These are phyloP conservation scores for Meira nashicola DNA, from an alignment of 1,284 basidiomycete species.

Conservation along the genomic window DNA sequence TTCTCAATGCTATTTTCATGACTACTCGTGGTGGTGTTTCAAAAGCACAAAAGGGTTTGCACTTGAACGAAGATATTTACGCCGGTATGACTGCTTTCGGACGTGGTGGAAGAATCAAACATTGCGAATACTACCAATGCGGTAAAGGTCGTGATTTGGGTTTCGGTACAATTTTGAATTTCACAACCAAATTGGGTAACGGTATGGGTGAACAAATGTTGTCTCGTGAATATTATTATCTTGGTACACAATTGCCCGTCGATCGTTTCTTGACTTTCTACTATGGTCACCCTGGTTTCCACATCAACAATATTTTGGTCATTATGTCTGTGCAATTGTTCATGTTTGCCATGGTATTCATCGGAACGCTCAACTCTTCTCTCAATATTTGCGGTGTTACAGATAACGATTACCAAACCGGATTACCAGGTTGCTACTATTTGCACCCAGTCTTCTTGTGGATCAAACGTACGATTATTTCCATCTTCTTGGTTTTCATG, in stretches of 20 bases:
- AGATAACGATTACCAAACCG: constrained; percentile 49
- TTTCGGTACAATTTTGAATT: constrained; percentile 97
- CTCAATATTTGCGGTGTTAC: constrained; percentile 45
- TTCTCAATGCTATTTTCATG: constrained; percentile 97
- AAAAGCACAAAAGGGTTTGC: constrained; percentile 96
- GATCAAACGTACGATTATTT: constrained; percentile 53
- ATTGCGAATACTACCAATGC: constrained; percentile 95
- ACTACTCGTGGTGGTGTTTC: constrained; percentile 95
- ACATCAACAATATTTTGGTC: constrained; percentile 95
- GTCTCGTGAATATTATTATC: constrained; percentile 96
- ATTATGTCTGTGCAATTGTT: constrained; percentile 52
- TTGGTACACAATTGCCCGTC: constrained; percentile 96
- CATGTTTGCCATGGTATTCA: constrained; percentile 52
- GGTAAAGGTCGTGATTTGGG: constrained; percentile 98
- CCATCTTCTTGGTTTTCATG: constrained; percentile 53
- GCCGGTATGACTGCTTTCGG: constrained; percentile 98
- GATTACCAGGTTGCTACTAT: constrained; percentile 51
- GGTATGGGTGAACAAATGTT: constrained; percentile 99
- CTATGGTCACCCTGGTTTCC: constrained; percentile 99
- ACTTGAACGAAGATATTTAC: constrained; percentile 98
- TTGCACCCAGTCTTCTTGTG: constrained; percentile 51
- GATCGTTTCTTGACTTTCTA: constrained; percentile 99
- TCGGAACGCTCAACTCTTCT: constrained; percentile 50
- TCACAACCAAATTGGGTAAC: constrained; percentile 98
- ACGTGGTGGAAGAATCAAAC: constrained; percentile 94